Evolutionary conservation across 2,329 filamentous ascomycete genomes (phyloP), one percentile per base, ranked within the genome.

Genomic region (Xylariaceae sp.): DNA sequence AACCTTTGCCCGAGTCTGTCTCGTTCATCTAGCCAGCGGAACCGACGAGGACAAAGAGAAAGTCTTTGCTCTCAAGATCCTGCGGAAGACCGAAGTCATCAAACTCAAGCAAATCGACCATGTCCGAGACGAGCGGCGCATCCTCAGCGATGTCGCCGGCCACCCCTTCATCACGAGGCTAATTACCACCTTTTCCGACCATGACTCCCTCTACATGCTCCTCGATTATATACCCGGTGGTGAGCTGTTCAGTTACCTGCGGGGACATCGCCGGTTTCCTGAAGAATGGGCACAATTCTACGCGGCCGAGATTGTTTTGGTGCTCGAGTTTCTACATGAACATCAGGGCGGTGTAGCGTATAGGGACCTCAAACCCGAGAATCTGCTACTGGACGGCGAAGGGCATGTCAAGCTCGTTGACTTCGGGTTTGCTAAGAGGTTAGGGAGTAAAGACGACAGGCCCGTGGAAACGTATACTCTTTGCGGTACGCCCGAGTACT

Each of bases 71-170:
- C 78, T 92, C 65, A 92, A 92, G 77, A 89, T 91, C 52, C 72
- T 92, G 60, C 83, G 87, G 58, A 86, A 86, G 67, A 78, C 81
- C 51, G 80, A 86, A 65, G 74, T 94, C 42, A 87, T 94, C 69
- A 86, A 86, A 59, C 80, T 92, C 54, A 92, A 92, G 76, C 89
- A 94, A 68, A 85, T 92, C 62, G 88, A 92, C 72, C 89, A 94
- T 71, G 88, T 92, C 51, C 86, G 87, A 57, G 88, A 92, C 71
- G 89, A 94, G 76, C 86, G 88, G 63, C 81, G 84, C 58, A 86
- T 92, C 62, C 82, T 94, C 48, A 81, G 84, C 65, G 85, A 88
- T 60, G 86, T 92, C 45, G 84, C 86, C 44, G 88, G 88, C 21
- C 85, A 92, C 67, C 89, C 89, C 21, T 94, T 92, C 72, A 92